Base-by-base conservation (phyloP, 163 green algal genomes). In the Chlamydomonas reinhardtii region DNA sequence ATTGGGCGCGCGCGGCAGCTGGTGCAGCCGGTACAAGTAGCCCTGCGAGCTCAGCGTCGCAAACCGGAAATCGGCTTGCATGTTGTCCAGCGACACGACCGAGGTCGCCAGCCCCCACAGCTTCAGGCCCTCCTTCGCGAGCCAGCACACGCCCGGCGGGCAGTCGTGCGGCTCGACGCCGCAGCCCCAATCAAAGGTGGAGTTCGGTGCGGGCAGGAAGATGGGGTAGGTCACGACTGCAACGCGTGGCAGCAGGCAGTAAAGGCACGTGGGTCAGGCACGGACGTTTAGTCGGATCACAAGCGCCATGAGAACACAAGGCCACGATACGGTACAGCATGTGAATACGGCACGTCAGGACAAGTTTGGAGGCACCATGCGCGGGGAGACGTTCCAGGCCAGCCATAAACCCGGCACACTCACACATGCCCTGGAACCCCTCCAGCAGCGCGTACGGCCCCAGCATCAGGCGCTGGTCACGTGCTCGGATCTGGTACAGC, bases 371-470 rank as follows among this genome's bases (percentile, higher is more conserved):
- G n/a, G n/a, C n/a, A n/a, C n/a, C 56, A 5, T 24, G 9, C 72
- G 31, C 25, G 43, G n/a, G n/a, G n/a, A n/a, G n/a, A n/a, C n/a
- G n/a, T n/a, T n/a, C 73, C 3, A 48, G 17, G 6, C 6, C 6
- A 39, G 29, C 29, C 48, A 68, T 17, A 56, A 31, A 14, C n/a
- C 14, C 12, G 16, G 31, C 1, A 31, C 15, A 85, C 79, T 85
- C 52, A 85, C 79, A 86, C 70, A 86, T 86, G 31, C 66, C 80
- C n/a, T 66, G 37, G 56, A 86, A 86, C 11, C 80, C 80, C 80
- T 86, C 80, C 56, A 86, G 54, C 70, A 86, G 56, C 34, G 65
- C 27, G 69, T 86, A 86, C 34, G 80, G 80, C 27, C 80, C 80
- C 34, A 80, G 56, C 25, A 86, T 27, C 25, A 79, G 70, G 16